Conservation (phyloP, 768 basidiomycete species). For the Leucocoprinus birnbaumii region DNA sequence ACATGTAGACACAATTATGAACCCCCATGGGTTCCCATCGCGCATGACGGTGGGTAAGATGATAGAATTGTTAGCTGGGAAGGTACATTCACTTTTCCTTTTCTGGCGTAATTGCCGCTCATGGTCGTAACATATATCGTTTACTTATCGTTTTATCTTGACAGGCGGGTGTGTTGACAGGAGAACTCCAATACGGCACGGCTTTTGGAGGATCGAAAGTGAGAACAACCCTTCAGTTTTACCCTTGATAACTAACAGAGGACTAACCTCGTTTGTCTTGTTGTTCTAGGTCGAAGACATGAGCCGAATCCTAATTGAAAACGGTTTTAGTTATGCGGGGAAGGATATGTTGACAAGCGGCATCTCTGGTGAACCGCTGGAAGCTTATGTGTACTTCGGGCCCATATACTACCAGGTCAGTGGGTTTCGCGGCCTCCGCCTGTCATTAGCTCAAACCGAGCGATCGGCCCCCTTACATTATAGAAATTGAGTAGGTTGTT, state of each 20-base stretch:
- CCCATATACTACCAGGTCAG: conserved; percentile 95
- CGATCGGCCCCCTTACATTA: conserved; percentile 10
- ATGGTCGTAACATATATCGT: conserved; percentile 5
- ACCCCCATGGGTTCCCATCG: conserved; percentile 98
- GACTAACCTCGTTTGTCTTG: conserved; percentile 1
- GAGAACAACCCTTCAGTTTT: conserved; percentile 8
- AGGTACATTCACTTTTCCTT: conserved; percentile 43
- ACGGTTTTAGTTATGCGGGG: conserved; percentile 97
- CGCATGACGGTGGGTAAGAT: conserved; percentile 99
- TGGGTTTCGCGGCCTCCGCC: conserved; percentile 3
- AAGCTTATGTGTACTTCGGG: conserved; percentile 98
- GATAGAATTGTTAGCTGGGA: conserved; percentile 96
- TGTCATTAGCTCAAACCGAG: conserved; percentile 11
- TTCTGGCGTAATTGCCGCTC: conserved; percentile 10
- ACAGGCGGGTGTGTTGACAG: conserved; percentile 87
- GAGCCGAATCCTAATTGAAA: conserved; percentile 92
- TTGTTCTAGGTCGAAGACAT: conserved; percentile 80
- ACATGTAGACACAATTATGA: conserved; percentile 92
- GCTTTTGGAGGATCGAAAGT: conserved; percentile 99
- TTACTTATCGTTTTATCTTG: conserved; percentile 8
- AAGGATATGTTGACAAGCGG: conserved; percentile 99
- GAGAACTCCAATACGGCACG: conserved; percentile 90
- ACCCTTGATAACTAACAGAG: conserved; percentile 10
- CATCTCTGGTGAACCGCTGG: conserved; percentile 94
- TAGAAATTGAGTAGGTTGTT: conserved; percentile 87